Base-by-base conservation (phyloP, 345 rosid species). In the Ceriops tagal region DNA sequence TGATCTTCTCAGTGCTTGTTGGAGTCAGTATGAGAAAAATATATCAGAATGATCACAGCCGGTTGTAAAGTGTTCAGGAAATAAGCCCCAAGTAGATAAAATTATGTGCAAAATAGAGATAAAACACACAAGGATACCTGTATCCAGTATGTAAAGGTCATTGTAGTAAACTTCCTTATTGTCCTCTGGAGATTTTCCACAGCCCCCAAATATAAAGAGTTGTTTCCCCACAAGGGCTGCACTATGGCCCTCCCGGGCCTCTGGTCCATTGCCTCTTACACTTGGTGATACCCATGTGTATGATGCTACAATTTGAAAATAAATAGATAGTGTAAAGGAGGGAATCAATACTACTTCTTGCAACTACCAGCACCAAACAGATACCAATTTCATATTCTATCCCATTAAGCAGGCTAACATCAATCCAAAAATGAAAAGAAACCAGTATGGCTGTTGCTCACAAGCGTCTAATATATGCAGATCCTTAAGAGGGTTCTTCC, bases 211-310 rank as follows among this genome's bases (percentile, higher is more conserved):
- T 78, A 92, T 78, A 75, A 87, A 95, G 51, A 95, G 85, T 28
- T 89, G 82, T 89, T 83, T 92, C 16, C 98, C 97, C 78, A 95
- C 92, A 61, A 92, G 89, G 8, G 97, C 88, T 58, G 99, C 96
- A 69, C 88, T 82, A 75, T 95, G 98, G 75, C 96, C 97, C 80
- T 96, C 99, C 72, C 99, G 88, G 65, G 96, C 91, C 77, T 82
- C 87, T 7, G 98, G 98, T 64, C 91, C 99, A 39, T 90, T 96
- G 31, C 98, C 99, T 81, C 93, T 89, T 64, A 90, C 84, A 75
- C 81, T 84, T 26, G 98, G 99, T 61, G 92, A 84, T 72, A 77
- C 79, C 99, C 99, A 95, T 51, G 96, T 84, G 74, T 87, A 89
- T 46, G 95, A 80, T 81, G 91, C 99, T 96, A 78, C 58, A 80